Conservation (phyloP, 1,139 yeast species). For the Taphrina betulina region DNA sequence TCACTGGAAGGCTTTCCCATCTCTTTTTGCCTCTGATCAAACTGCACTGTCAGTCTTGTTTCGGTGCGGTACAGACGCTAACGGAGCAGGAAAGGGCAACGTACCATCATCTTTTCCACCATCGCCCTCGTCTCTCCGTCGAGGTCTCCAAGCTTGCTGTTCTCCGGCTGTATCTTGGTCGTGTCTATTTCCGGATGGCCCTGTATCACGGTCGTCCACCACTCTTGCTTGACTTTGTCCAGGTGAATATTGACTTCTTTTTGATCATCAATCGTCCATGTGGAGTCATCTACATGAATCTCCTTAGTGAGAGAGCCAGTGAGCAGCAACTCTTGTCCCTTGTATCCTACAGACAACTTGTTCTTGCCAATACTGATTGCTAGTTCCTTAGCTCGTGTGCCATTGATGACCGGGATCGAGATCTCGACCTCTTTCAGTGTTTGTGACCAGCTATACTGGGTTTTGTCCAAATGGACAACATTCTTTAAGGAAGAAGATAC, state of each 20-base stretch:
- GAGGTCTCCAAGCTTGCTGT: conserved; percentile 47
- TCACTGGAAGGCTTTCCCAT: conserved; percentile 47
- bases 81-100: neutral
- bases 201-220: conserved; percentile 53
- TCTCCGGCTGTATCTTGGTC: conserved; percentile 48
- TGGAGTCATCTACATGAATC: conserved; percentile 45
- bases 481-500: conserved; percentile 1
- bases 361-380: conserved; percentile 41
- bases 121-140: conserved; percentile 50
- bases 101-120: conserved; percentile 52
- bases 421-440: conserved; percentile 50
- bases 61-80: neutral
- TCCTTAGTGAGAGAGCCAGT: conserved; percentile 46
- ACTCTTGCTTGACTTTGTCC: conserved; percentile 47
- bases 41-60: conserved; percentile 35
- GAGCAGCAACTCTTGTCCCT: conserved; percentile 37
- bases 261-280: conserved; percentile 50
- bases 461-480: conserved; percentile 39
- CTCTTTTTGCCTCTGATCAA: conserved; percentile 49
- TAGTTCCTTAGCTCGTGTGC: conserved; percentile 46
- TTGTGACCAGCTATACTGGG: conserved; percentile 46
- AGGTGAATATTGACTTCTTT: conserved; percentile 46
- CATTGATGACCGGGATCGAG: conserved; percentile 43
- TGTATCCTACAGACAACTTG: conserved; percentile 41
- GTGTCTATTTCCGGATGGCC: conserved; percentile 50